Evolutionary conservation across 1,284 basidiomycete species (phyloP), one percentile per base, ranked within the genome.

Genomic region (Filobasidium uniguttulatum): DNA sequence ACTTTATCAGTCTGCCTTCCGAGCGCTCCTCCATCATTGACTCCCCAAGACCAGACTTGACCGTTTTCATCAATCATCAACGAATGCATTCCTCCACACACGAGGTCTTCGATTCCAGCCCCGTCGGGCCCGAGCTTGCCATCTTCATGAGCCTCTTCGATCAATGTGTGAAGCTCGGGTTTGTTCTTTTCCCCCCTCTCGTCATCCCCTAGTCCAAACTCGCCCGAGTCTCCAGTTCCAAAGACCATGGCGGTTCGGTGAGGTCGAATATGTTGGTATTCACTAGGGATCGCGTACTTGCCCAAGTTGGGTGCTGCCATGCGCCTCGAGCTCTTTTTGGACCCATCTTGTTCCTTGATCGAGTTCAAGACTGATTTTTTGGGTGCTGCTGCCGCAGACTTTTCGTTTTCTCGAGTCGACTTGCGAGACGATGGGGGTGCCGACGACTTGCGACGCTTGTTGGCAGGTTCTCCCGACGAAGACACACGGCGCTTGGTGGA

Each of bases 1-100:
- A 84, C 74, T 50, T 82, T 77, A 46, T 75, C 72, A 1, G 86
- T 90, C 53, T 78, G 67, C 52, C 88, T 78, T n/a, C 91, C 90
- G 23, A 96, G 76, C 34, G 86, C 84, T 47, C 85, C 89, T 60
- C 88, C 83, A 64, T 96, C 90, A 65, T 96, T 94, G 56, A 87
- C 81, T 41, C 89, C 89, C 70, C 83, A 90, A 8, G 84, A 82
- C 78, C 83, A 85, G 20, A 86, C 72, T 43, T 79, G 80, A 56
- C 88, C 88, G 53, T 77, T 78, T 62, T 86, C 83, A 63, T 91
- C 88, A 34, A 89, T 73, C 57, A 85, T 80, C 45, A 91, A 71
- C 15, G 81, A 82, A 66, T 93, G 88, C 68, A 93, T 75, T 8
- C 88, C 88, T 49, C 87, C 88, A 46, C 77, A 78, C 15, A 52